These are phyloP conservation scores for Diaporthe nobilis DNA, from an alignment of 2,329 filamentous ascomycete genomes.

Conservation along the genomic window DNA sequence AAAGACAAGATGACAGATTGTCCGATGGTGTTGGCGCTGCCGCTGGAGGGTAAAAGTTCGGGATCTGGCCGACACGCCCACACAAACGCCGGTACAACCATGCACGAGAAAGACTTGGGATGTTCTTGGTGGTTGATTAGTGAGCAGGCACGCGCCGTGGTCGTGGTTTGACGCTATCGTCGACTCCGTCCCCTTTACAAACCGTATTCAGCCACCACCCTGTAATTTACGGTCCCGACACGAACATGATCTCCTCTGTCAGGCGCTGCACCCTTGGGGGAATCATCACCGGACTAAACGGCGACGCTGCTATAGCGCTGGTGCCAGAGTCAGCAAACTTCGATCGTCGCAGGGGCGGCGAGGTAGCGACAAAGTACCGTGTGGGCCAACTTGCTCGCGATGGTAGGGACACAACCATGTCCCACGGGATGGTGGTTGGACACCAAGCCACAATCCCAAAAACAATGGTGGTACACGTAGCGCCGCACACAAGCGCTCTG, in stretches of 20 bases:
- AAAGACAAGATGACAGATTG: constrained; percentile 36
- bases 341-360: constrained; percentile 32
- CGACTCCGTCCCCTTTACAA: background rate
- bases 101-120: background rate
- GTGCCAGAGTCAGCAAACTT: constrained; percentile 34
- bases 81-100: background rate
- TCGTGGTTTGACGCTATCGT: constrained; percentile 7
- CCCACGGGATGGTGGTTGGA: background rate
- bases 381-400: background rate
- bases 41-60: constrained; percentile 23
- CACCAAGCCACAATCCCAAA: constrained; percentile 15
- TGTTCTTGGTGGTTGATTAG: background rate
- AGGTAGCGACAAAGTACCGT: constrained; percentile 18
- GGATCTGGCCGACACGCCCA: constrained; percentile 6
- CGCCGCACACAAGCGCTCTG: constrained; percentile 23
- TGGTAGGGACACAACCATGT: constrained; percentile 4
- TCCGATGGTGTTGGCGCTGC: constrained; percentile 30
- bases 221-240: constrained; percentile 15
- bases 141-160: background rate
- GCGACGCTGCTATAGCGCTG: background rate
- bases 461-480: constrained; percentile 25
- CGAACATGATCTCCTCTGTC: constrained; percentile 36
- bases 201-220: constrained; percentile 19
- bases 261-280: constrained; percentile 24
- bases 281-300: constrained; percentile 30